Evolutionary conservation across 192 early-diverging fungal species (phyloP).

Genomic region (Linnemannia schmuckeri): DNA sequence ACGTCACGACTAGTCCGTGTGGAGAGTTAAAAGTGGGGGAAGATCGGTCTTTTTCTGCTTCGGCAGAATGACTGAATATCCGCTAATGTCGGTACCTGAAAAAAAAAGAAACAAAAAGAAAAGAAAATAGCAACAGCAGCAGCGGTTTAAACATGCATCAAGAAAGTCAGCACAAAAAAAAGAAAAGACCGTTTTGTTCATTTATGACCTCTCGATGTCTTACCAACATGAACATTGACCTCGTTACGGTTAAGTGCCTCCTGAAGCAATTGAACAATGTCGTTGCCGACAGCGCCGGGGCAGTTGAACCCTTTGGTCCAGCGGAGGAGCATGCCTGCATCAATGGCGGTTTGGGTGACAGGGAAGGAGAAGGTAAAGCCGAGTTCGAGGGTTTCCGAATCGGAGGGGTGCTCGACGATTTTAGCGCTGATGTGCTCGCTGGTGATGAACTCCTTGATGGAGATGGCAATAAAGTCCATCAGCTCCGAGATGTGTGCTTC

Average conservation of each 20-base stretch:
- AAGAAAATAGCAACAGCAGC: not conserved
- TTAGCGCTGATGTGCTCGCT: conserved; percentile 67
- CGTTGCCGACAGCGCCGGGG: conserved; percentile 81
- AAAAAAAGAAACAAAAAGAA: not conserved
- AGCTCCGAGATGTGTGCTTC: conserved; percentile 64
- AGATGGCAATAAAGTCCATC: conserved; percentile 91
- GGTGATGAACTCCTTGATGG: conserved; percentile 80
- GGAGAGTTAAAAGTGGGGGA: not conserved
- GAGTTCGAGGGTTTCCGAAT: conserved; percentile 64
- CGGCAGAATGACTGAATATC: not conserved
- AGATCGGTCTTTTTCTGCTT: not conserved
- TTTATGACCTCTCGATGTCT: not conserved
- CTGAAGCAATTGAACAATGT: conserved; percentile 87
- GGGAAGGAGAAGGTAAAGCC: conserved; percentile 96
- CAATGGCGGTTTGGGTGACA: conserved; percentile 80
- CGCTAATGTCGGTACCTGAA: not conserved
- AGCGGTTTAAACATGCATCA: not conserved
- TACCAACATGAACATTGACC: conserved; percentile 73
- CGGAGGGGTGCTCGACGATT: conserved; percentile 56
- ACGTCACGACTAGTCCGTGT: not conserved
- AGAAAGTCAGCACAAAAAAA: conserved; percentile 53
- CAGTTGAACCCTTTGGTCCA: conserved; percentile 87
- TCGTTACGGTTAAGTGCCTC: conserved; percentile 76
- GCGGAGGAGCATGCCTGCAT: conserved; percentile 69
- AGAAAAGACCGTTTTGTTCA: not conserved